Percentiles rank a stretch among this genome's conserved stretches.
Evolutionary conservation across 1,284 basidiomycete genomes (phyloP).

Genomic region (Cryptococcus sp.): DNA sequence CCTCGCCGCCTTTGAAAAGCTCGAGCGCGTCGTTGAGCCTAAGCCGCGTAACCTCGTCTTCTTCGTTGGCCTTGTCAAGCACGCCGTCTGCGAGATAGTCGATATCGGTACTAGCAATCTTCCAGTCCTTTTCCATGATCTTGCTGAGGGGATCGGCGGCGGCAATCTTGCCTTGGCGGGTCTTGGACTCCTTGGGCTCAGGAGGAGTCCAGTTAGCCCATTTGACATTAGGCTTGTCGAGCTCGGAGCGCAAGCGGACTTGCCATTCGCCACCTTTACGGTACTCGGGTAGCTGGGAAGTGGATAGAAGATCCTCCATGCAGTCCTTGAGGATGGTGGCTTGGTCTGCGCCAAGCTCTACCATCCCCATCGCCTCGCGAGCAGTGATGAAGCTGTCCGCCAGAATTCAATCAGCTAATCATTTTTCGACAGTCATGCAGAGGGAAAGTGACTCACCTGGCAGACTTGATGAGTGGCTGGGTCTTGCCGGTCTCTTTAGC

Average conservation of each 20-base stretch:
- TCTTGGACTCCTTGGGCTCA: constrained; percentile 13
- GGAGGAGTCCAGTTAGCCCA: constrained; percentile 25
- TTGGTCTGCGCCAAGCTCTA: constrained; percentile 31
- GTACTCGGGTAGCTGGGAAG: constrained; percentile 20
- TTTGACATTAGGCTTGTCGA: constrained; percentile 21
- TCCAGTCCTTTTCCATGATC: constrained; percentile 25
- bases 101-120: constrained; percentile 25
- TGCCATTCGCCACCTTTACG: constrained; percentile 24
- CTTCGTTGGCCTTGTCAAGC: constrained; percentile 29
- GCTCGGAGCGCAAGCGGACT: constrained; percentile 12
- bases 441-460: constrained; percentile 32
- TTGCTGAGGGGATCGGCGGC: constrained; percentile 24
- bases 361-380: constrained; percentile 28
- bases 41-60: constrained; percentile 25
- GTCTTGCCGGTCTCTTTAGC: constrained; percentile 28
- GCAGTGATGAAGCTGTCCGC: constrained; percentile 22
- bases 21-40: constrained; percentile 29
- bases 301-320: constrained; percentile 23
- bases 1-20: constrained; percentile 22
- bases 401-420: neutral
- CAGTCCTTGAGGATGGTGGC: constrained; percentile 21
- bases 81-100: constrained; percentile 31
- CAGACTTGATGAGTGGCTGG: constrained; percentile 39
- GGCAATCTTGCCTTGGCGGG: constrained; percentile 22
- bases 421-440: neutral